phyloP scores from a whole-genome alignment of 257 asterid species.

The Petunia secreta region DNA sequence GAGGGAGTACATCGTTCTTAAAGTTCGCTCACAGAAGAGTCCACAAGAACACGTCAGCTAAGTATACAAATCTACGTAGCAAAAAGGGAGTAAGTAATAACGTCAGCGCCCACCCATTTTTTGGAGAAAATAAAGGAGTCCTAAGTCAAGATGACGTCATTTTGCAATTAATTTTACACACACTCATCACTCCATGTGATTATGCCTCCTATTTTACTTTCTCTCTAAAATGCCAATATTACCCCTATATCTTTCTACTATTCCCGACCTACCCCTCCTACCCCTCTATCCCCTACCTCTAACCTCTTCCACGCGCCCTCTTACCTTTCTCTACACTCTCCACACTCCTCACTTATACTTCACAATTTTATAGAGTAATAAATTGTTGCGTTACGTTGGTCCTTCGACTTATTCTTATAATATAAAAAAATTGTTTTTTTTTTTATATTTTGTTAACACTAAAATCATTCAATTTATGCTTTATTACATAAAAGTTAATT shows the following conservation, averaged over 20 bases:
- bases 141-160: slow-evolving; percentile 39
- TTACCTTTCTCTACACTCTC: background rate
- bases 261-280: background rate
- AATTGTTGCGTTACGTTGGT: no score
- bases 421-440: no score
- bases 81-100: background rate
- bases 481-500: no score
- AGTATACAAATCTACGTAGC: slow-evolving; percentile 14
- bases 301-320: background rate
- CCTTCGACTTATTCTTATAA: no score
- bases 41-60: slow-evolving; percentile 30
- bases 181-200: slow-evolving; percentile 41
- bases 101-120: slow-evolving; percentile 34
- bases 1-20: background rate
- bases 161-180: slow-evolving; percentile 23
- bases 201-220: background rate
- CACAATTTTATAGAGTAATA: background rate
- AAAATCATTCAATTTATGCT: no score
- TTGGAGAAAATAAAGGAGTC: background rate
- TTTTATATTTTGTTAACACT: no score
- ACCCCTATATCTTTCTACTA: background rate
- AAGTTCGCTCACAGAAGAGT: background rate
- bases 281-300: background rate
- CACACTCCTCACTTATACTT: background rate
- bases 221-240: background rate